Evolutionary conservation across 192 early-diverging fungal species (phyloP).

Genomic region (Coemansia sp.): DNA sequence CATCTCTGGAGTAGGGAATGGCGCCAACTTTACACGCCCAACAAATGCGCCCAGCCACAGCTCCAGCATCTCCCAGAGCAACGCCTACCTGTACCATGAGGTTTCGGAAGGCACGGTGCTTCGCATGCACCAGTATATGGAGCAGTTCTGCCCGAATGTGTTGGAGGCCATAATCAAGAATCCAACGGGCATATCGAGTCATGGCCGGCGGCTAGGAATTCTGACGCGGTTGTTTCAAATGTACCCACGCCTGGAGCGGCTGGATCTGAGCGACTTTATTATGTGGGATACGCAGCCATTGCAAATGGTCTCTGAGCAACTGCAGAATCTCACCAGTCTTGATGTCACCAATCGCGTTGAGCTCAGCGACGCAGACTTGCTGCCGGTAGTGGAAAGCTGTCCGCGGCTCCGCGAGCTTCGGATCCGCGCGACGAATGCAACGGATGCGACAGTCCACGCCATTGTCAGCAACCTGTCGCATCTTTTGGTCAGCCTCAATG

Average conservation of each 20-base stretch:
- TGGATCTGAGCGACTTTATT: constrained; percentile 52
- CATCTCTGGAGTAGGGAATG: constrained; percentile 7
- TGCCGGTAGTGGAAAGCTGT: constrained; percentile 44
- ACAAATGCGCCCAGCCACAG: constrained; percentile 13
- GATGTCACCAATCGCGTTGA: constrained; percentile 52
- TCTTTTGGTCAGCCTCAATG: constrained; percentile 38
- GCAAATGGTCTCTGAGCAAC: constrained; percentile 35
- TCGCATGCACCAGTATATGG: constrained; percentile 53
- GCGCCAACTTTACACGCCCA: constrained; percentile 16
- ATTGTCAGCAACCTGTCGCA: constrained; percentile 34
- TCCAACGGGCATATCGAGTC: constrained; percentile 48
- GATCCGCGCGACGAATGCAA: constrained; percentile 47
- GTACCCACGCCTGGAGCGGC: constrained; percentile 46
- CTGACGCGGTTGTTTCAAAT: constrained; percentile 39
- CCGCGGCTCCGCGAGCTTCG: constrained; percentile 33
- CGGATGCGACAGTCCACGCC: constrained; percentile 36
- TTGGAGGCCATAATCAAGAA: constrained; percentile 41
- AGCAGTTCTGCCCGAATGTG: constrained; percentile 45
- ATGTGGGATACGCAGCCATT: constrained; percentile 53
- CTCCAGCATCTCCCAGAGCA: constrained; percentile 6
- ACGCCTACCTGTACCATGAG: constrained; percentile 39
- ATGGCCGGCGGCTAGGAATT: constrained; percentile 33
- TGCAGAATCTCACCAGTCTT: constrained; percentile 32
- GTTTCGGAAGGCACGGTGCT: constrained; percentile 48
- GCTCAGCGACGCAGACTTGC: constrained; percentile 42